phyloP scores from a whole-genome alignment of 805 yeast species.

The Teunomyces kruisii region DNA sequence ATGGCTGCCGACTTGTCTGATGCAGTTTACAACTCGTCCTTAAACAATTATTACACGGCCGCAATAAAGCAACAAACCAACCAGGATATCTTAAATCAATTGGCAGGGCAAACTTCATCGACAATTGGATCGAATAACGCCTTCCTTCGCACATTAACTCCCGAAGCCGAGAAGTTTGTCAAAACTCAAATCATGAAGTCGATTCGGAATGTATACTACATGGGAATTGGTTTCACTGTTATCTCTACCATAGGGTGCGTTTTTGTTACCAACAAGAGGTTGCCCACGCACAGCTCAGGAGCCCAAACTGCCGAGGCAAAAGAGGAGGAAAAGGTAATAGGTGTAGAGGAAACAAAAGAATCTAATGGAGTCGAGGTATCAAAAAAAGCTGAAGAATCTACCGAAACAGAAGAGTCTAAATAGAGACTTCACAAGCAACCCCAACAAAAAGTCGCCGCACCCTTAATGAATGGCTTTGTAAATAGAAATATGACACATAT shows the following conservation, averaged over 20 bases:
- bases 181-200: constrained; percentile 35
- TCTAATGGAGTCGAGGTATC: too few relatives aligned
- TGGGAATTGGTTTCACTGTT: constrained; percentile 35
- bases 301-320: neutral
- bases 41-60: constrained; percentile 12
- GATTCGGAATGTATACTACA: constrained; percentile 40
- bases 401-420: too few relatives aligned
- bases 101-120: constrained; percentile 14
- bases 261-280: constrained; percentile 39
- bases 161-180: constrained; percentile 23
- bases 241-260: constrained; percentile 28
- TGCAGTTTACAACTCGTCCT: constrained; percentile 34
- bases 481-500: neutral
- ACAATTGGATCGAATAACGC: constrained; percentile 15
- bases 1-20: constrained; percentile 44
- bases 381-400: neutral
- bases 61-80: constrained; percentile 9
- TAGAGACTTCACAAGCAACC: too few relatives aligned
- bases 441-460: too few relatives aligned
- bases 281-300: constrained; percentile 27
- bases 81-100: constrained; percentile 17
- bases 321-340: neutral
- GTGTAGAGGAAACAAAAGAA: neutral
- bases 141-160: constrained; percentile 15
- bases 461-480: neutral